These are phyloP conservation scores for Setaria italica DNA, from an alignment of 202 grass and related monocot genomes.

Conservation along the genomic window DNA sequence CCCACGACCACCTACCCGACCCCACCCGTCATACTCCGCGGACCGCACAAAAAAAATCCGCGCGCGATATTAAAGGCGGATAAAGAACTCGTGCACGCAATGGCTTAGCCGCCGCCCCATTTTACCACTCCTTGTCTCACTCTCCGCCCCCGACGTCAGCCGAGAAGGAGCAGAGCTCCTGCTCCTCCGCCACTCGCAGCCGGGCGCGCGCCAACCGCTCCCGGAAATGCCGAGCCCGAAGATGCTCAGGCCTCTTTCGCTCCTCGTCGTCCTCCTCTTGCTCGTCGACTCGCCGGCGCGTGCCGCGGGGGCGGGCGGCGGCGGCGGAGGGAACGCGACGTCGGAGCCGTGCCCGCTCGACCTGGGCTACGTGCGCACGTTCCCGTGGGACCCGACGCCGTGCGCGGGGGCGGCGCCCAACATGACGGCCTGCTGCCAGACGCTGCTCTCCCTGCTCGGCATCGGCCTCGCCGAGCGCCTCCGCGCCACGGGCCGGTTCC, in stretches of 20 bases:
- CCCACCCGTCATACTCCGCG: conserved; percentile 17
- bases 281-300: neutral
- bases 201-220: neutral
- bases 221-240: conserved; percentile 35
- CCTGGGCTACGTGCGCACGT: conserved; percentile 65
- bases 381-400: conserved; percentile 67
- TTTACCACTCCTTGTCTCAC: conserved; percentile 38
- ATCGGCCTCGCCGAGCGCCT: conserved; percentile 69
- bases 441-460: conserved; percentile 60
- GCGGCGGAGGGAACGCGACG: conserved; percentile 37
- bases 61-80: neutral
- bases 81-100: conserved; percentile 41
- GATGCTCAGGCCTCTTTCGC: neutral
- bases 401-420: conserved; percentile 52
- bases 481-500: conserved; percentile 67
- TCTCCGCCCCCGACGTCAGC: neutral
- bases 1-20: neutral
- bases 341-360: conserved; percentile 61
- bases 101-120: conserved; percentile 26
- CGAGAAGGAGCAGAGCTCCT: neutral
- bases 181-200: conserved; percentile 2
- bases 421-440: conserved; percentile 60
- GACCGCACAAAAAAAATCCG: neutral
- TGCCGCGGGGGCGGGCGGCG: neutral
- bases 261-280: conserved; percentile 19